phyloP scores from a whole-genome alignment of 306 rosid species.

The Acacia crassicarpa region DNA sequence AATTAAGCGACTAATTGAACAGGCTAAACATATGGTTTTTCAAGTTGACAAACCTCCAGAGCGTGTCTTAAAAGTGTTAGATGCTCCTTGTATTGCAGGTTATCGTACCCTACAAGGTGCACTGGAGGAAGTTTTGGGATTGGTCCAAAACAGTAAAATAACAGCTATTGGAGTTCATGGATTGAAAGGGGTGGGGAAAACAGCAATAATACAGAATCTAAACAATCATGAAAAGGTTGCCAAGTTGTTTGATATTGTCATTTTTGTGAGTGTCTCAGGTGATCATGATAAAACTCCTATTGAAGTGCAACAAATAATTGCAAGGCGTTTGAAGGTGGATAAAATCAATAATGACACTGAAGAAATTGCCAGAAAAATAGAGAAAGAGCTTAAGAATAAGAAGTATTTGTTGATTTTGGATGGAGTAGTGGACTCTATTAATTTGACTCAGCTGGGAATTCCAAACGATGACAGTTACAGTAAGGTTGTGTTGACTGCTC shows the following conservation, averaged over 20 bases:
- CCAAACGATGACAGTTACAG: not conserved
- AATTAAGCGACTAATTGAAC: not conserved
- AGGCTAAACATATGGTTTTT: not conserved
- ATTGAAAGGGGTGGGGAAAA: not conserved
- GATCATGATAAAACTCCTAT: not conserved
- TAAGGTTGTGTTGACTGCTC: constrained; percentile 16
- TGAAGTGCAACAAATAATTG: constrained; percentile 2
- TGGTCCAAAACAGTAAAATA: not conserved
- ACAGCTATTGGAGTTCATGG: not conserved
- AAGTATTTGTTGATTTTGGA: constrained; percentile 26
- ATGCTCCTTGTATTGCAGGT: not conserved
- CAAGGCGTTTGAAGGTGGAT: constrained; percentile 1
- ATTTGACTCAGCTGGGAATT: constrained; percentile 1
- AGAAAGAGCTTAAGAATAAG: not conserved
- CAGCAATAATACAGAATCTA: not conserved
- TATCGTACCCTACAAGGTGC: constrained; percentile 3
- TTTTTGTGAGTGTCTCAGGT: not conserved
- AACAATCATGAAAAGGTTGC: not conserved
- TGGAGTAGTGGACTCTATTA: not conserved
- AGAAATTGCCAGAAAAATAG: not conserved
- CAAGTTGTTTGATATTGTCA: constrained; percentile 8
- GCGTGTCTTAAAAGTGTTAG: not conserved
- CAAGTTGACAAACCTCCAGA: not conserved
- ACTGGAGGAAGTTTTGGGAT: not conserved
- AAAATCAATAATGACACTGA: not conserved